A percentile compares a stretch with the other conserved stretches of the same genome.
These are phyloP conservation scores for Lolium perenne DNA, from an alignment of 176 grass and related monocot genomes.

Conservation along the genomic window DNA sequence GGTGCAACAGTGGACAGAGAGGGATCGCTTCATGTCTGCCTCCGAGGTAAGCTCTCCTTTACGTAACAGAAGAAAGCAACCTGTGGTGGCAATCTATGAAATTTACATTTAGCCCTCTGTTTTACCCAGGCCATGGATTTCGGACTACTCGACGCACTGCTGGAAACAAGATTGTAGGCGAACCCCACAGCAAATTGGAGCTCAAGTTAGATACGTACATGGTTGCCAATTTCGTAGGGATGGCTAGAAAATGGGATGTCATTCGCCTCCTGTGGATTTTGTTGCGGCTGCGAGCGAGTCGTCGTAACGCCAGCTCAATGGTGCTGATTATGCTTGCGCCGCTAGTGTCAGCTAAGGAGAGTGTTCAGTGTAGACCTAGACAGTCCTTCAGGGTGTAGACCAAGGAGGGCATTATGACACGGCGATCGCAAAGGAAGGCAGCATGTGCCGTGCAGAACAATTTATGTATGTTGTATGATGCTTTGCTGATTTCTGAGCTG, in stretches of 20 bases:
- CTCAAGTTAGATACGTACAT: constrained; percentile 2
- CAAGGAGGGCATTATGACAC: no score
- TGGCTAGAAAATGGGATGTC: neutral
- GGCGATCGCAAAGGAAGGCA: neutral
- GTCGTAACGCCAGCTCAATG: neutral
- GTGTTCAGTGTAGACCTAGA: neutral
- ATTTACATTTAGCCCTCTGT: neutral
- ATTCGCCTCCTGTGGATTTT: neutral
- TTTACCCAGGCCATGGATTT: constrained; percentile 88
- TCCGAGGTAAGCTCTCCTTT: constrained; percentile 64
- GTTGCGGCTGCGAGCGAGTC: neutral
- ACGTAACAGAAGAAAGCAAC: constrained; percentile 17
- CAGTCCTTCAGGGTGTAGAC: constrained; percentile 12
- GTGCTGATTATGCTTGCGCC: neutral
- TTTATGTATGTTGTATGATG: neutral
- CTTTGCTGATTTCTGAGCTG: neutral
- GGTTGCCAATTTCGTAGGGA: neutral
- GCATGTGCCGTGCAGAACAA: neutral
- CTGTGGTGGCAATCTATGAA: constrained; percentile 11
- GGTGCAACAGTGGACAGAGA: constrained; percentile 89
- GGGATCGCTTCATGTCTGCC: constrained; percentile 86
- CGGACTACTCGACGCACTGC: constrained; percentile 74
- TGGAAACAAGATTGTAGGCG: constrained; percentile 83
- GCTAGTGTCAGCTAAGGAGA: neutral
- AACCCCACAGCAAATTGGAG: neutral